Conservation (phyloP, 2,329 filamentous ascomycete species). For the Paecilomyces sp. region DNA sequence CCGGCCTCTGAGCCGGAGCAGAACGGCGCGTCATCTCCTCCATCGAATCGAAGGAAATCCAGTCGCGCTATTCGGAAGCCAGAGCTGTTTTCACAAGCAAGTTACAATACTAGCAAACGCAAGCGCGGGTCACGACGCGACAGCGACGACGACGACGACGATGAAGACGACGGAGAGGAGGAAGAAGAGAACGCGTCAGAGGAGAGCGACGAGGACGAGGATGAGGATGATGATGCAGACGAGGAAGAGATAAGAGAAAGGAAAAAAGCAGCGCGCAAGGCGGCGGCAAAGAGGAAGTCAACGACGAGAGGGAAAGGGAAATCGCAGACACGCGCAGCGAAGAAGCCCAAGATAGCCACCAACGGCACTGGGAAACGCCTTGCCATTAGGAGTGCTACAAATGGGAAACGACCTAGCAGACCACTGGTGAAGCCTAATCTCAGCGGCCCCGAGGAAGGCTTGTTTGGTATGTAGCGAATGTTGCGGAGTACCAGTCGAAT, state of each 20-base stretch:
- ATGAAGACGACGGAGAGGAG: conserved; percentile 17
- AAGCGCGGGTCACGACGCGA: conserved; percentile 39
- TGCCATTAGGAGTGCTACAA: conserved; percentile 48
- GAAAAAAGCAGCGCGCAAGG: conserved; percentile 28
- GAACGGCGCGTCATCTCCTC: conserved; percentile 13
- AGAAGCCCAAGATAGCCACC: conserved; percentile 51
- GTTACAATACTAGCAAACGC: conserved; percentile 36
- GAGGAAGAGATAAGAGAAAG: conserved; percentile 45
- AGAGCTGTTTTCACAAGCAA: conserved; percentile 33
- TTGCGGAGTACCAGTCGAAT: background rate
- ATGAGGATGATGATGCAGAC: conserved; percentile 32
- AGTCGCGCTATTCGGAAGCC: conserved; percentile 36
- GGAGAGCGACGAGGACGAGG: conserved; percentile 30
- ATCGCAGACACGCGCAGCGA: conserved; percentile 30
- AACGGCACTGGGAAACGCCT: conserved; percentile 41
- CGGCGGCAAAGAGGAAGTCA: conserved; percentile 23
- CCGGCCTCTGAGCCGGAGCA: conserved; percentile 1
- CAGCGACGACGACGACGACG: conserved; percentile 15
- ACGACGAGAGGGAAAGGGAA: conserved; percentile 33
- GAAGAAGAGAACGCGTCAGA: conserved; percentile 25
- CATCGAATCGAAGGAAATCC: conserved; percentile 36
- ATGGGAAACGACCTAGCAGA: conserved; percentile 42
- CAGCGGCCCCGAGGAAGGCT: conserved; percentile 46
- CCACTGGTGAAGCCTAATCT: conserved; percentile 45
- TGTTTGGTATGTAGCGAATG: conserved; percentile 44